phyloP scores from a whole-genome alignment of 805 yeast species.

The Blastobotrys americana region DNA sequence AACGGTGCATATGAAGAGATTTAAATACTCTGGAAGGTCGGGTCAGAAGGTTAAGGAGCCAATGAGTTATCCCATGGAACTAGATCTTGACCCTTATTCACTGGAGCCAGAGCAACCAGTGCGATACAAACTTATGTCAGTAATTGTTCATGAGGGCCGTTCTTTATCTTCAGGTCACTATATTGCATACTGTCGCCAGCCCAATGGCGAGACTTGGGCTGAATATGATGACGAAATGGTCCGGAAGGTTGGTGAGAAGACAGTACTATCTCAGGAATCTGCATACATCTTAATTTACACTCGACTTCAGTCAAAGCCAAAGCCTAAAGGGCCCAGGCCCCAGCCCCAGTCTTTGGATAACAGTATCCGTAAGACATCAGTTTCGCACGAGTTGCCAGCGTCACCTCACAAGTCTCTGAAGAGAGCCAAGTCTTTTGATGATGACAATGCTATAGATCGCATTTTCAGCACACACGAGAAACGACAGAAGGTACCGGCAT shows the following conservation, averaged over 20 bases:
- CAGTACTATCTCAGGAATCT: constrained; percentile 72
- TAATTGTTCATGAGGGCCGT: constrained; percentile 91
- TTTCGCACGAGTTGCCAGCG: neutral
- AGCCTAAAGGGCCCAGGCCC: constrained; percentile 4
- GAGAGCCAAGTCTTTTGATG: constrained; percentile 1
- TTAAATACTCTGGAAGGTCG: constrained; percentile 60
- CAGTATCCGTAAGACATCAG: neutral
- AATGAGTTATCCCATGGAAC: constrained; percentile 67
- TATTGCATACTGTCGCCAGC: constrained; percentile 83
- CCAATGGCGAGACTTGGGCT: constrained; percentile 79
- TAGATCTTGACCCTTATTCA: constrained; percentile 60
- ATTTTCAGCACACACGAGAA: constrained; percentile 19
- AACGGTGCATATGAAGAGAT: constrained; percentile 80
- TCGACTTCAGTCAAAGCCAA: constrained; percentile 32
- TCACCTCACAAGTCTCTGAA: neutral
- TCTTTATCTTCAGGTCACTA: constrained; percentile 91
- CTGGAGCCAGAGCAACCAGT: constrained; percentile 34
- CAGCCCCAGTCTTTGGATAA: neutral
- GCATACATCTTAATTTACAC: constrained; percentile 89
- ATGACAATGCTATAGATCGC: constrained; percentile 23
- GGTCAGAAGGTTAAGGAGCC: constrained; percentile 77
- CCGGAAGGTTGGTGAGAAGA: constrained; percentile 61
- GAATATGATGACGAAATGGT: constrained; percentile 91
- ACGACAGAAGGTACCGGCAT: neutral
- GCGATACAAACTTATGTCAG: constrained; percentile 67